Evolutionary conservation across 2,329 filamentous ascomycete genomes (phyloP), one percentile per base, ranked within the genome.

Genomic region (Nakataea oryzae): DNA sequence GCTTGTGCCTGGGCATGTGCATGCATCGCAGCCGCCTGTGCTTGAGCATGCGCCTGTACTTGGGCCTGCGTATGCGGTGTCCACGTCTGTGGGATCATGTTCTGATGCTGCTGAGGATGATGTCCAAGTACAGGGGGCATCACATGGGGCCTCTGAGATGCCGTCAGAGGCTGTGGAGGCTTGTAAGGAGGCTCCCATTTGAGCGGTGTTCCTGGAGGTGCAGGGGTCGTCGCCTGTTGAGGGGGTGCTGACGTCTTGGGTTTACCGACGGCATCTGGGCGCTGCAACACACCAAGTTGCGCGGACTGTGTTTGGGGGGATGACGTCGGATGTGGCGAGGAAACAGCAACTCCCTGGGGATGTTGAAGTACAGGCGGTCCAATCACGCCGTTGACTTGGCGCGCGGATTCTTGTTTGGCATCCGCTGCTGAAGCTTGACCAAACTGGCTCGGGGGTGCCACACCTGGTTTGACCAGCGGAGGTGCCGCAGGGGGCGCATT

Each of bases 131-230:
- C 57, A 54, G 2, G 58, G 28, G 28, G 61, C 11, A 17, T n/a
- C 21, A 60, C 57, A 27, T 63, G 64, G 13, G 63, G 63, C 34
- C 65, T 64, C 62, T 68, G 67, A 26, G 62, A 58, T n/a, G 56
- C 28, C 12, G 61, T n/a, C 21, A 34, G 63, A 24, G 72, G 74
- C 62, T 74, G 74, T 9, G 41, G 61, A 64, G 73, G 74, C 61
- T 74, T 74, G 63, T 77, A 77, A 5, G 70, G 74, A 13, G 75
- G 74, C 63, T 78, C 75, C 75, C 75, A 78, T 66, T 75, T 76
- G 30, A 75, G 65, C 17, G 72, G 67, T 8, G 69, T 69, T 57
- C 74, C 67, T 47, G 70, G 69, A 24, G 67, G 67, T 13, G 68
- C 64, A 60, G 70, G 70, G 30, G 69, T 65, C 29, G 68, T 65